Percentiles rank a stretch among this genome's conserved stretches.
phyloP scores from a whole-genome alignment of 331 rosid species.

The Quercus phellos region DNA sequence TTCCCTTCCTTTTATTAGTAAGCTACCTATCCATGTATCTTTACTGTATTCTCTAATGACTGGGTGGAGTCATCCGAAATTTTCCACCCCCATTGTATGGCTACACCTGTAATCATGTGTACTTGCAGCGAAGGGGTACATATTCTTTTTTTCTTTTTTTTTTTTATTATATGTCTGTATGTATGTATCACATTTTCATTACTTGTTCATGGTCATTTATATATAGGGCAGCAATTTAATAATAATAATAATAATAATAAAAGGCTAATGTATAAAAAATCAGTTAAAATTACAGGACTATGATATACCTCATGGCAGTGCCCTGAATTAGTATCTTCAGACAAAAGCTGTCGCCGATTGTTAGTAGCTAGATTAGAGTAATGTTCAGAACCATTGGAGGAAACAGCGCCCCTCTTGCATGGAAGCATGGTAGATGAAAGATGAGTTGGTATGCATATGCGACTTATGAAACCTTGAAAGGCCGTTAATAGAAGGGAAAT shows the following conservation, averaged over 20 bases:
- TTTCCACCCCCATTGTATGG: neutral
- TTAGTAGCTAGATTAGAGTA: conserved; percentile 24
- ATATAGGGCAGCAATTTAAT: no score
- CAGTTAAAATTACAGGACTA: neutral
- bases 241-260: neutral
- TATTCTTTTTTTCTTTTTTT: neutral
- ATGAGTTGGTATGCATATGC: conserved; percentile 50
- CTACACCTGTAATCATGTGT: neutral
- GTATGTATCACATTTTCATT: neutral
- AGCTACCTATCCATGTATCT: neutral
- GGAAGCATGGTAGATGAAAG: conserved; percentile 68
- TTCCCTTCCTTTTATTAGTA: neutral
- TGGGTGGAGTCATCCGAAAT: no score
- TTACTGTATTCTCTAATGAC: no score
- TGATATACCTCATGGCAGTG: conserved; percentile 46
- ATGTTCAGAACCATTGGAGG: conserved; percentile 30
- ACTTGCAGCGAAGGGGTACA: neutral
- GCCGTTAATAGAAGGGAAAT: conserved; percentile 81
- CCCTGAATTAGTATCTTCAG: conserved; percentile 27
- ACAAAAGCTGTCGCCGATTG: conserved; percentile 54
- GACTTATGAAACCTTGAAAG: conserved; percentile 53
- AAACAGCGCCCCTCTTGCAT: conserved; percentile 50
- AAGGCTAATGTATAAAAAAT: neutral
- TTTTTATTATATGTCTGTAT: neutral
- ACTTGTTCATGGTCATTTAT: no score